Base-by-base conservation (phyloP, 2,329 filamentous ascomycete genomes). In the Xylariaceae sp. region DNA sequence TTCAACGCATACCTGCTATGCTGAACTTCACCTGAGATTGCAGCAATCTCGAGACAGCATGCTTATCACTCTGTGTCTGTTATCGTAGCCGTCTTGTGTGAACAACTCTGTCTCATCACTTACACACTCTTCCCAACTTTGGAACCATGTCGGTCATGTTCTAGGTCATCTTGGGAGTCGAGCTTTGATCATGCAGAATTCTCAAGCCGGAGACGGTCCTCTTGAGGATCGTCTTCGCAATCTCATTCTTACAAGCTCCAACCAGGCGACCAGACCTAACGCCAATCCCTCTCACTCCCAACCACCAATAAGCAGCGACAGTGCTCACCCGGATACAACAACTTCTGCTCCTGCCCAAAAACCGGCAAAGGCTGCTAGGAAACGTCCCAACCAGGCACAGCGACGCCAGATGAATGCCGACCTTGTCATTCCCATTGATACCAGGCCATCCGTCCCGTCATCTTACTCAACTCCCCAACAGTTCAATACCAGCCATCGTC, bases 321-420 rank as follows among this genome's bases (percentile, higher is more conserved):
- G 22, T 27, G 22, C 7, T 27, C 33, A 27, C 17, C 31, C 40
- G 38, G 19, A 36, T 12, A 6, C 11, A 2, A 27, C 32, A 14
- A 6, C 14, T 11, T 7, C 36, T 30, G 15, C 35, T n/a, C 19
- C 48, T 30, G 10, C 41, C 6, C 59, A 58, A 27, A 19, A 48
- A 27, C 14, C 50, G 30, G 35, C 61, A 58, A 56, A 72, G 67
- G 46, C 48, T 62, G n/a, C 52, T 58, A 44, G 70, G 71, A 58
- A 82, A 75, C 78, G 81, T 18, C 76, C 71, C 2, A 86, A 86
- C 52, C 82, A 86, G 60, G 81, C 82, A 1, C 79, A 85, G 57
- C 73, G 82, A 43, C 76, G 82, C 18, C 80, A 84, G 58, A 81
- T 83, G 78, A 82, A 74, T 48, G 73, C 80, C 5, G 77, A 84